phyloP scores from a whole-genome alignment of 352 stramenopile species.

The Blastocystis sp. region DNA sequence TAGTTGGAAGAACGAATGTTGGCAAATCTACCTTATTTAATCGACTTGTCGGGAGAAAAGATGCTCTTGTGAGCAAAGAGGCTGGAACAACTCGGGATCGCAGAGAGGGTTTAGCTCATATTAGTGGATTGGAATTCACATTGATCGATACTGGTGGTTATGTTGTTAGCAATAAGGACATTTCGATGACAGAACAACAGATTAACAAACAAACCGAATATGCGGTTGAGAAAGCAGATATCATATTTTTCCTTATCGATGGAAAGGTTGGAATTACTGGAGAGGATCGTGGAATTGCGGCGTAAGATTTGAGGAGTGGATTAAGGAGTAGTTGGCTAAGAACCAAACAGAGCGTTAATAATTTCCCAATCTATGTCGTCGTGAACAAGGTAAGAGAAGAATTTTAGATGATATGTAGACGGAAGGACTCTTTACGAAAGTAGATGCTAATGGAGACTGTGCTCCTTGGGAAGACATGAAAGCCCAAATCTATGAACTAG shows the following conservation, averaged over 20 bases:
- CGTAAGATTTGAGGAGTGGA: background rate
- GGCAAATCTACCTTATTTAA: conserved; percentile 78
- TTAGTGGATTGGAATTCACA: conserved; percentile 67
- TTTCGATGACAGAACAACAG: conserved; percentile 57
- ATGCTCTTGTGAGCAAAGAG: conserved; percentile 76
- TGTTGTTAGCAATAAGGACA: background rate
- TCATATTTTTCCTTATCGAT: conserved; percentile 71
- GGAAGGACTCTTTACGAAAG: conserved; percentile 41
- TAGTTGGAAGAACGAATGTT: conserved; percentile 81
- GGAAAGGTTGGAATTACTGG: conserved; percentile 68
- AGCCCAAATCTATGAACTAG: conserved; percentile 64
- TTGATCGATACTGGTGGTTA: conserved; percentile 70
- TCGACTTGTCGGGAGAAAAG: conserved; percentile 72
- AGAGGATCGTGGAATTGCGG: conserved; percentile 65
- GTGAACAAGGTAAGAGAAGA: conserved; percentile 63
- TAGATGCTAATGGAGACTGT: background rate
- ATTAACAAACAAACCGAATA: conserved; percentile 81
- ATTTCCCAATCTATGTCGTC: conserved; percentile 62
- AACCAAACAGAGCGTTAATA: background rate
- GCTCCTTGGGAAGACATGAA: conserved; percentile 55
- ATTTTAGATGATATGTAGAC: background rate
- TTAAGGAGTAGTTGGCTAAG: conserved; percentile 41
- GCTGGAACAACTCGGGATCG: conserved; percentile 81
- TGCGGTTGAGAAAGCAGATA: conserved; percentile 76
- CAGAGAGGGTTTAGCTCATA: conserved; percentile 70